phyloP scores from a whole-genome alignment of 2,329 filamentous ascomycete genomes.

The Colletotrichum sp. region DNA sequence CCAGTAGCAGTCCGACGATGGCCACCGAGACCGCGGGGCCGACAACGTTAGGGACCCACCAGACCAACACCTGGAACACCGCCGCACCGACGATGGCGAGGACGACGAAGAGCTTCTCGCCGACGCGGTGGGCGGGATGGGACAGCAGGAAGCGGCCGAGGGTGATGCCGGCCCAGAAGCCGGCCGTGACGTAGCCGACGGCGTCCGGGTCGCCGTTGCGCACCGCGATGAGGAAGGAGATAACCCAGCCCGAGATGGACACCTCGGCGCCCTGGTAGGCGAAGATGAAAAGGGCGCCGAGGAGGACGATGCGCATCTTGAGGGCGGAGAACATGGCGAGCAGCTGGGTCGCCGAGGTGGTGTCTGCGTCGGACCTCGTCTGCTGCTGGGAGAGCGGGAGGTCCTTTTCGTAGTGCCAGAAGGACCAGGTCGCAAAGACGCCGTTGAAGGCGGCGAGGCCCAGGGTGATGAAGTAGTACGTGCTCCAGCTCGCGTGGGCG shows the following conservation, averaged over 20 bases:
- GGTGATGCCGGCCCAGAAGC: conserved; percentile 77
- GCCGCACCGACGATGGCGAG: conserved; percentile 64
- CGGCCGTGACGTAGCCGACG: conserved; percentile 81
- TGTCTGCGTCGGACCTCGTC: conserved; percentile 23
- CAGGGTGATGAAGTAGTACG: conserved; percentile 74
- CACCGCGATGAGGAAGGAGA: conserved; percentile 77
- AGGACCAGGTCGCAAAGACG: conserved; percentile 68
- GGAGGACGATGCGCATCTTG: conserved; percentile 65
- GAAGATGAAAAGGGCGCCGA: conserved; percentile 84
- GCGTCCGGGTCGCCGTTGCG: conserved; percentile 71
- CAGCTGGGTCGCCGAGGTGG: conserved; percentile 28
- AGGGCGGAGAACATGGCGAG: conserved; percentile 52
- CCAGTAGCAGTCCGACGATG: conserved; percentile 76
- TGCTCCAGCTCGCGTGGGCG: conserved; percentile 65
- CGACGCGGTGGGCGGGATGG: conserved; percentile 67
- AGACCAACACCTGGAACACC: conserved; percentile 76
- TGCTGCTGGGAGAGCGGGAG: conserved; percentile 18
- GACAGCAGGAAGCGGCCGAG: conserved; percentile 76
- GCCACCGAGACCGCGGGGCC: conserved; percentile 71
- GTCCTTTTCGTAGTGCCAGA: conserved; percentile 73
- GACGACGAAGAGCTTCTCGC: conserved; percentile 74
- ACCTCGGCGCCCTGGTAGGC: conserved; percentile 87
- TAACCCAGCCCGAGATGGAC: conserved; percentile 84
- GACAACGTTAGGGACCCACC: conserved; percentile 78
- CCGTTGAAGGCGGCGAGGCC: conserved; percentile 61